phyloP scores from a whole-genome alignment of 352 stramenopile species.

The Hyaloperonospora brassicae region DNA sequence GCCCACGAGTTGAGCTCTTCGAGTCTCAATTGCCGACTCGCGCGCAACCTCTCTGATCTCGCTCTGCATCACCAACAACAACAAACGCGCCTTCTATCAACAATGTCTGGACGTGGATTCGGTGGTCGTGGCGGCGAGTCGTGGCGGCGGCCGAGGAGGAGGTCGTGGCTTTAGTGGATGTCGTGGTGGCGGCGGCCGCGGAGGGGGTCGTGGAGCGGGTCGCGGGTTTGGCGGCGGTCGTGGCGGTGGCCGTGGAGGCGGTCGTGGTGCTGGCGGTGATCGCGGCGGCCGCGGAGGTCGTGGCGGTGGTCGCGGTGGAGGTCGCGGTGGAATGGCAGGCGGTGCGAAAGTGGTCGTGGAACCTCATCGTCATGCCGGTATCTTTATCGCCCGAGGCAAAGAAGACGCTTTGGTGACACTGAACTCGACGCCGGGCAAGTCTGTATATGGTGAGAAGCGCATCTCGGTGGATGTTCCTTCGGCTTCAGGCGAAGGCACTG shows the following conservation, averaged over 20 bases:
- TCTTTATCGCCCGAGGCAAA: conserved; percentile 98
- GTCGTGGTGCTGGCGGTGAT: conserved; percentile 34
- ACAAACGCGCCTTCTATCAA: not conserved
- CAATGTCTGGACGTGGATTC: conserved; percentile 57
- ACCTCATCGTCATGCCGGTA: conserved; percentile 95
- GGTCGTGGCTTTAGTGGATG: conserved; percentile 31
- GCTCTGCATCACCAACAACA: not conserved
- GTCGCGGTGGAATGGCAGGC: conserved; percentile 89
- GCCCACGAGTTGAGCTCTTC: not conserved
- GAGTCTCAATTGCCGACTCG: conserved; percentile 21
- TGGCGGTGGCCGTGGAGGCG: conserved; percentile 31
- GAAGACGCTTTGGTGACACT: conserved; percentile 98
- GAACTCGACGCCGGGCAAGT: conserved; percentile 97
- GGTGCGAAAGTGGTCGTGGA: conserved; percentile 96
- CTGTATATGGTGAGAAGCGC: conserved; percentile 99
- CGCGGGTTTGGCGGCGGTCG: conserved; percentile 34
- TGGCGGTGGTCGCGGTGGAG: conserved; percentile 52
- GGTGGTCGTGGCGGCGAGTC: conserved; percentile 35
- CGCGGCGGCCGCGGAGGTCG: conserved; percentile 41
- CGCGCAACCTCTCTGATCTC: conserved; percentile 10
- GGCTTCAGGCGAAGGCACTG: conserved; percentile 80
- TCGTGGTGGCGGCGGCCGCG: conserved; percentile 36
- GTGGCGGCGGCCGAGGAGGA: conserved; percentile 42
- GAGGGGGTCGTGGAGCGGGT: conserved; percentile 38
- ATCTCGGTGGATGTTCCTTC: conserved; percentile 96